Evolutionary conservation across 2,329 filamentous ascomycete species (phyloP).

Genomic region (Stachybotrys elegans): DNA sequence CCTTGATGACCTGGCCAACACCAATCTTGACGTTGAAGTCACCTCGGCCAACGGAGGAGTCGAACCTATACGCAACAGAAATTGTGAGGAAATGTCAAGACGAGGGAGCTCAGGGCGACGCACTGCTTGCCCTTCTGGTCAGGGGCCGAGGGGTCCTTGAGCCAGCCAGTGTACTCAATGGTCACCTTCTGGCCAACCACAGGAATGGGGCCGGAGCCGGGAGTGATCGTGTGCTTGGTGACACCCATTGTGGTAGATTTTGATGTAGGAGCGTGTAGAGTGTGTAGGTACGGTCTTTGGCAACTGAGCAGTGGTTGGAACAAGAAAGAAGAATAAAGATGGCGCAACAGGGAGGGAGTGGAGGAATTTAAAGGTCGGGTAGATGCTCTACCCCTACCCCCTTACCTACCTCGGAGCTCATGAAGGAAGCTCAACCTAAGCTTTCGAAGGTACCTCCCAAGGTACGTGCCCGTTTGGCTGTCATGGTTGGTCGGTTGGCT

Average conservation of each 20-base stretch:
- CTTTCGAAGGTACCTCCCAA: no score
- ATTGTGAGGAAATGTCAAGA: constrained; percentile 9
- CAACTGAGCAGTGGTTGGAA: no score
- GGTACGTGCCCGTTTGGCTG: no score
- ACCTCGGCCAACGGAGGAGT: constrained; percentile 73
- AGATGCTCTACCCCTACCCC: no score
- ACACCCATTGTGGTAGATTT: constrained; percentile 67
- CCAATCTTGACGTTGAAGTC: constrained; percentile 78
- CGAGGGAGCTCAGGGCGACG: constrained; percentile 22
- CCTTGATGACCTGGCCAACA: constrained; percentile 77
- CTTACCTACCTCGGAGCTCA: no score
- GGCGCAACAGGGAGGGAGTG: not conserved
- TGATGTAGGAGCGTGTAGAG: no score
- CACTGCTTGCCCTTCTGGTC: constrained; percentile 69
- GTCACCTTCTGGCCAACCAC: constrained; percentile 65
- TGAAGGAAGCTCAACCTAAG: no score
- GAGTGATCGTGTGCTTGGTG: constrained; percentile 56
- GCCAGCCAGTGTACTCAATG: constrained; percentile 88
- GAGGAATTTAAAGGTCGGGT: no score
- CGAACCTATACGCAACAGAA: constrained; percentile 61
- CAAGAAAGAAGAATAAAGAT: not conserved
- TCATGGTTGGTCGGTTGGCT: no score
- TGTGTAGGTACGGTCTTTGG: no score
- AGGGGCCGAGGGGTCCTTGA: constrained; percentile 61
- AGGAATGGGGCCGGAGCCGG: constrained; percentile 61